Base-by-base conservation (phyloP, 2,329 filamentous ascomycete species). In the Diaporthe citriasiana region DNA sequence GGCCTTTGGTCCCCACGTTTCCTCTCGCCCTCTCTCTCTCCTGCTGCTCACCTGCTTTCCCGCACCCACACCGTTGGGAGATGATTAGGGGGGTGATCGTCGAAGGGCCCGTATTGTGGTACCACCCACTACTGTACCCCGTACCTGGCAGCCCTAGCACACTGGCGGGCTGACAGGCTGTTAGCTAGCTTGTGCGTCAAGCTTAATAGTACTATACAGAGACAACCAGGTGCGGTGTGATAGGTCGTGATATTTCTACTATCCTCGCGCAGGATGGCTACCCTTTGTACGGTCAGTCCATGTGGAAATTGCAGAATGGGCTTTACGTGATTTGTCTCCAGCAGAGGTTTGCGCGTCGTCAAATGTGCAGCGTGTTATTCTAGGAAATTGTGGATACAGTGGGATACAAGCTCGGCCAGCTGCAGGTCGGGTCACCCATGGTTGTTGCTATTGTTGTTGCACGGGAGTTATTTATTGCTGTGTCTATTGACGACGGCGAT, bases 381-480 rank as follows among this genome's bases (percentile, higher is more conserved):
- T 47, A 19, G 63, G 63, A 68, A 68, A 68, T 13, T 27, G 63
- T 68, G 63, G 63, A 38, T 53, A 68, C 38, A 22, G 63, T 19
- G 63, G 40, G 63, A 40, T 25, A 19, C 63, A 53, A 38, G 60
- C 60, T 66, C 45, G 42, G 30, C 3, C 42, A 22, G 60, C 60
- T 66, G 42, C 42, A 66, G 60, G 60, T 51, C n/a, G 33, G 60
- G 60, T 66, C 38, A 66, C 60, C 60, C 60, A 66, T 66, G 60
- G 45, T 10, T 40, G 56, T 40, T 45, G 57, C n/a, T 30, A 42
- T 42, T 60, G 38, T 66, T 66, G 60, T 27, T 50, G 42, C 42
- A 35, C 42, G 17, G 60, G 60, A 50, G 42, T 66, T 45, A 66
- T 10, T 66, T n/a, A 25, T 51, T 9, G 25, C 45, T 7, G 25